Conservation (phyloP, 352 stramenopile genomes). For the Globisporangium carolinianum region DNA sequence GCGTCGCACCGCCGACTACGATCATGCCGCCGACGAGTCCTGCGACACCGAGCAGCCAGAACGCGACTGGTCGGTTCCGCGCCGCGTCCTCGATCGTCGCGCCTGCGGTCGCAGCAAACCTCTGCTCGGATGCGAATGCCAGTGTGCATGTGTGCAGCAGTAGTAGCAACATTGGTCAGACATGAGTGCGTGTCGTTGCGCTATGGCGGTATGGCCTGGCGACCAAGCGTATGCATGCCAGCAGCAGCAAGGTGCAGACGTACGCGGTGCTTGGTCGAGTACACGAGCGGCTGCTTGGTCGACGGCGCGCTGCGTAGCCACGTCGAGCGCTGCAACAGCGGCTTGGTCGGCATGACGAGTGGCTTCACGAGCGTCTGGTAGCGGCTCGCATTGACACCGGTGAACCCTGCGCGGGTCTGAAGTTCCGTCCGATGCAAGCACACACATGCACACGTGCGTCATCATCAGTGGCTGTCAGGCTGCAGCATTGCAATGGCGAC, state of each 20-base stretch:
- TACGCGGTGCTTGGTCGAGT: conserved; percentile 70
- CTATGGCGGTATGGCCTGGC: neutral
- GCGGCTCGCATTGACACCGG: conserved; percentile 19
- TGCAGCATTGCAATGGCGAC: too few species aligned
- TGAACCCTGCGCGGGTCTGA: conserved; percentile 5
- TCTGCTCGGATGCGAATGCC: conserved; percentile 14
- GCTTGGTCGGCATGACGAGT: conserved; percentile 19
- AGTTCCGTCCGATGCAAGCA: neutral
- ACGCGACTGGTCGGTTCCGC: conserved; percentile 83
- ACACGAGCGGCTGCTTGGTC: conserved; percentile 42
- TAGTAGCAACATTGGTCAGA: neutral
- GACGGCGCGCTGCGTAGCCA: conserved; percentile 28
- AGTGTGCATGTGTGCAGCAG: neutral
- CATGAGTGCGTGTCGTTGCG: too few species aligned
- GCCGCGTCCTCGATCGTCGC: conserved; percentile 77
- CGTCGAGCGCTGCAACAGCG: conserved; percentile 16
- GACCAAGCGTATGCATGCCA: neutral
- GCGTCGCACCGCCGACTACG: conserved; percentile 94
- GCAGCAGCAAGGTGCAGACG: conserved; percentile 9
- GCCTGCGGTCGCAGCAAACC: conserved; percentile 35
- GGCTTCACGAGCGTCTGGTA: conserved; percentile 64
- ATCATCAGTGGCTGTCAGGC: too few species aligned
- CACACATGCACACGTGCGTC: neutral
- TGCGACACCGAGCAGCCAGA: conserved; percentile 95
- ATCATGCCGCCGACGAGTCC: conserved; percentile 96